Evolutionary conservation across 2,329 filamentous ascomycete species (phyloP), one percentile per base, ranked within the genome.

Genomic region (Aspergillus sp.): DNA sequence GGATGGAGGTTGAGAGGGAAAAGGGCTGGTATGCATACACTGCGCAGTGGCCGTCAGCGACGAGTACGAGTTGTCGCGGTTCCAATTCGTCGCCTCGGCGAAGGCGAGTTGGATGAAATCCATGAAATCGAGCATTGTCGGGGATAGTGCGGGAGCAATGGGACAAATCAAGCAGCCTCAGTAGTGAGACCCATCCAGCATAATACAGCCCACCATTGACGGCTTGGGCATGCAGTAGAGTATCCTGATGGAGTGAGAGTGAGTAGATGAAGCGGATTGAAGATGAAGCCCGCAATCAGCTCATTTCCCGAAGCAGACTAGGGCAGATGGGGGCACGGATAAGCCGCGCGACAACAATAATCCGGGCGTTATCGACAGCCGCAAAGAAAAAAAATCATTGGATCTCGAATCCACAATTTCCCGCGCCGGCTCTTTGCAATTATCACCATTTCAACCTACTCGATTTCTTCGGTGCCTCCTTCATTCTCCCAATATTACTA

Each of bases 91-190:
- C 59, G 90, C 89, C 74, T 90, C 85, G 76, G 92, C 91, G 80
- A 97, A 97, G 71, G 91, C 91, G 79, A 90, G 86, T 79, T 96
- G 92, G 81, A 97, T 89, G 82, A 96, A 94, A 80, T 96, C 92
- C 91, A 97, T 96, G 82, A 97, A 97, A 80, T 93, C 90, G 81
- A 95, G 88, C 93, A 97, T 97, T 69, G 74, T 82, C 67, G 54
- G 21, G 55, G 49, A 28, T 21, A 2, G 30, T 1, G 9, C 4
- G 2, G 15, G 1, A 17, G 17, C 21, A 15, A 9, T n/a, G n/a
- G 15, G 13, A 19, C 6, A 9, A 8, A n/a, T 55, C 6, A 23
- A 10, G 5, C 39, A 47, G n/a, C 10, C 17, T 55, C 25, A 32
- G 15, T 21, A 28, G 21, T 9, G 12, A 17, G 13, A 25, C 53